phyloP scores from a whole-genome alignment of 306 rosid genomes.

The Sicyos edulis region DNA sequence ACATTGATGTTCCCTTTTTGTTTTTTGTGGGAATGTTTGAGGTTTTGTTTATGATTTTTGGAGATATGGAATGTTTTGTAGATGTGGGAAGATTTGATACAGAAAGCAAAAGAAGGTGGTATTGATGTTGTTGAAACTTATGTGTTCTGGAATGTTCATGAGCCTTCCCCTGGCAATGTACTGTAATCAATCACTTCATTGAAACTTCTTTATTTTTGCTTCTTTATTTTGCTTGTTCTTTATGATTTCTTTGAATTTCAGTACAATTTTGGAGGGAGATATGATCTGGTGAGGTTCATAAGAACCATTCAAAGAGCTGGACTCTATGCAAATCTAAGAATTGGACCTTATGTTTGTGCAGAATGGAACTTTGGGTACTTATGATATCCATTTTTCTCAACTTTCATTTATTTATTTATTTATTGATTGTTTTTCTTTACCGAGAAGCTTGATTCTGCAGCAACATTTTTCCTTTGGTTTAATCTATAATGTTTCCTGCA shows the following conservation, averaged over 20 bases:
- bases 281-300: slow-evolving; percentile 80
- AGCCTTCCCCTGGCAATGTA: slow-evolving; percentile 81
- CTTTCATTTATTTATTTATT: background rate
- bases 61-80: slow-evolving; percentile 28
- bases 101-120: slow-evolving; percentile 93
- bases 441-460: background rate
- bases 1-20: slow-evolving; percentile 11
- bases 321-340: slow-evolving; percentile 82
- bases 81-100: slow-evolving; percentile 99
- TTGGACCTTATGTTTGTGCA: slow-evolving; percentile 99
- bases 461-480: slow-evolving; percentile 4
- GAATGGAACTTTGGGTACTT: slow-evolving; percentile 98
- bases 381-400: no score
- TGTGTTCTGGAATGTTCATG: slow-evolving; percentile 94
- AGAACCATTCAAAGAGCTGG: slow-evolving; percentile 88
- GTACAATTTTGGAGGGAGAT: slow-evolving; percentile 91
- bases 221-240: slow-evolving; percentile 15
- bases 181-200: no score
- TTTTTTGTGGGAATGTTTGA: slow-evolving; percentile 11
- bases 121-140: slow-evolving; percentile 89
- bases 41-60: slow-evolving; percentile 13
- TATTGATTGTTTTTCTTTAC: background rate
- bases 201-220: no score
- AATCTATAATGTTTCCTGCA: slow-evolving; percentile 27
- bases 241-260: slow-evolving; percentile 31